These are phyloP conservation scores for Calocybe gangraenosa DNA, from an alignment of 768 basidiomycete species.

Conservation along the genomic window DNA sequence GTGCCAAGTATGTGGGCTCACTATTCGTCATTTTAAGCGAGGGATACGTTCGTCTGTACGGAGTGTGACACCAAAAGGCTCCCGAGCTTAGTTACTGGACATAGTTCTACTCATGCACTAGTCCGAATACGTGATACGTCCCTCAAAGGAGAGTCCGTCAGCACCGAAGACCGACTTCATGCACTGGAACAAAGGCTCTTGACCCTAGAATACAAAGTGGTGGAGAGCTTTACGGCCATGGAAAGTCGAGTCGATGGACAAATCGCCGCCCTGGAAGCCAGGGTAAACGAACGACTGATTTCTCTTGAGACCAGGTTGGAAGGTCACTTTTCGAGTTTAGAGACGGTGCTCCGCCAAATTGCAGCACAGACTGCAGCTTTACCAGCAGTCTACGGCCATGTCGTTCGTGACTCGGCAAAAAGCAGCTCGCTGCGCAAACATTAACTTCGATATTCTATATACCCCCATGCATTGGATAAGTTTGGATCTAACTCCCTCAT, in stretches of 20 bases:
- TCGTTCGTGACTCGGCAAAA: slow-evolving; percentile 16
- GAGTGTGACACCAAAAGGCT: slow-evolving; percentile 24
- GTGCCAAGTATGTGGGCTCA: neutral
- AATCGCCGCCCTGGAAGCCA: slow-evolving; percentile 22
- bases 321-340: slow-evolving; percentile 18
- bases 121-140: slow-evolving; percentile 17
- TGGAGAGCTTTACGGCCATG: slow-evolving; percentile 22
- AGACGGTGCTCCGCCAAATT: slow-evolving; percentile 20
- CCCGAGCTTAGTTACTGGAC: slow-evolving; percentile 8
- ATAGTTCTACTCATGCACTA: slow-evolving; percentile 21
- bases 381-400: slow-evolving; percentile 25
- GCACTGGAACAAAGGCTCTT: slow-evolving; percentile 25
- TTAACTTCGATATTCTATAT: too few relatives aligned
- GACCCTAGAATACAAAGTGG: slow-evolving; percentile 24
- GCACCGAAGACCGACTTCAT: neutral
- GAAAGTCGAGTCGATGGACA: slow-evolving; percentile 22
- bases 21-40: slow-evolving; percentile 17
- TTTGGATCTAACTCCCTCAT: too few relatives aligned
- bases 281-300: slow-evolving; percentile 15
- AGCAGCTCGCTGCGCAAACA: slow-evolving; percentile 5
- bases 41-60: slow-evolving; percentile 28
- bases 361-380: slow-evolving; percentile 23
- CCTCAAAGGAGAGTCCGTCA: neutral
- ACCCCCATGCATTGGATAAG: too few relatives aligned
- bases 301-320: slow-evolving; percentile 15